A percentile compares a stretch with the other conserved stretches of the same genome.
These are phyloP conservation scores for Phytopythium cucurbitacearum DNA, from an alignment of 352 stramenopile species.

Conservation along the genomic window DNA sequence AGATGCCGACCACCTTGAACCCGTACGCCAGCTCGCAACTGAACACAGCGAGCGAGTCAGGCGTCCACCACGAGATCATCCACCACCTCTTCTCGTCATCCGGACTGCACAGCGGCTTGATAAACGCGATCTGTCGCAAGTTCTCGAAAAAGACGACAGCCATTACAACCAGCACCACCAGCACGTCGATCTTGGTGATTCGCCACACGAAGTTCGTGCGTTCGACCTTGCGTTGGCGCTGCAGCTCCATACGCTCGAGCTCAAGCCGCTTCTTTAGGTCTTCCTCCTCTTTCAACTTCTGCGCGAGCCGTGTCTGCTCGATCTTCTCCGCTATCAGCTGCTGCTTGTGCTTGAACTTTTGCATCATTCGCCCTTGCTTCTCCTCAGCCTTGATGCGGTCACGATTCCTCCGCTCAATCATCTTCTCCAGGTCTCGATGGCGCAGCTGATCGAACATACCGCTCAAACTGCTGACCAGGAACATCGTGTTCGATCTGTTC, in stretches of 20 bases:
- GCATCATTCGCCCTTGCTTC: conserved; percentile 52
- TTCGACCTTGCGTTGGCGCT: conserved; percentile 24
- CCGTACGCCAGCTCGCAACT: conserved; percentile 69
- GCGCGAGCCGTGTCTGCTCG: conserved; percentile 38
- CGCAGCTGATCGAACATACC: conserved; percentile 70
- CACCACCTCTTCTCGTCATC: conserved; percentile 42
- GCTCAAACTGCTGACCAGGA: conserved; percentile 58
- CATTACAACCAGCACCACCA: conserved; percentile 73
- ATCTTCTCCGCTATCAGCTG: conserved; percentile 63
- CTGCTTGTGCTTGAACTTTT: conserved; percentile 69
- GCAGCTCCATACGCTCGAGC: conserved; percentile 27
- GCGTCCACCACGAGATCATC: conserved; percentile 54
- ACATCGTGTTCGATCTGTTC: conserved; percentile 78
- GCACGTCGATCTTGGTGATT: conserved; percentile 65
- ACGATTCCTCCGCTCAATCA: conserved; percentile 60
- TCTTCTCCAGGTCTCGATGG: conserved; percentile 71
- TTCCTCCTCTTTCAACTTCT: conserved; percentile 46
- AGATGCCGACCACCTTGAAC: conserved; percentile 48
- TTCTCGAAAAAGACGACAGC: conserved; percentile 75
- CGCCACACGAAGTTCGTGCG: conserved; percentile 48
- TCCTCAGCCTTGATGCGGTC: conserved; percentile 53
- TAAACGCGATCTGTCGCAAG: conserved; percentile 47
- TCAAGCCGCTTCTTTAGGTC: conserved; percentile 28
- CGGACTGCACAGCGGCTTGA: conserved; percentile 53
- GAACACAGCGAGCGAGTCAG: conserved; percentile 53